Conservation (phyloP, 2,329 filamentous ascomycete species). For the Penicillium paneum region DNA sequence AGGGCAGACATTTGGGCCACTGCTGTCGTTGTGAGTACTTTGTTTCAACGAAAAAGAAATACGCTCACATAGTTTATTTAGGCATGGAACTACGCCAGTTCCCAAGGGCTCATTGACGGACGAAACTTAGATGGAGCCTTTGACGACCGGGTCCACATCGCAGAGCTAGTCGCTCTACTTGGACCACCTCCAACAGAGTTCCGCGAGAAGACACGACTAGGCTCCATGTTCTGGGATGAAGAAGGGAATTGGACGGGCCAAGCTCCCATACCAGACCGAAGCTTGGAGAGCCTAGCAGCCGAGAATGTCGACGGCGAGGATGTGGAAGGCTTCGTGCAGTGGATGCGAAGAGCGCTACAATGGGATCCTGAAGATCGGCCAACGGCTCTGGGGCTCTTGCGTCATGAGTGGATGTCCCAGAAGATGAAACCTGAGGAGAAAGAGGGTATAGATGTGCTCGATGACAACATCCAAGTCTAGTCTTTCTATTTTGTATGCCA, state of each 20-base stretch:
- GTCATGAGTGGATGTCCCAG: conserved; percentile 38
- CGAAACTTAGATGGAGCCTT: conserved; percentile 21
- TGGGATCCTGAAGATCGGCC: conserved; percentile 28
- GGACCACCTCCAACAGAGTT: conserved; percentile 16
- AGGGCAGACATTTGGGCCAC: background rate
- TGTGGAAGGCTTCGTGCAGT: conserved; percentile 24
- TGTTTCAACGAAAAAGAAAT: too few relatives aligned
- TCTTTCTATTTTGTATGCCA: background rate
- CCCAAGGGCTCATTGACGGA: conserved; percentile 9
- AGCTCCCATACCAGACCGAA: conserved; percentile 17
- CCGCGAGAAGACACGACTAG: conserved; percentile 14
- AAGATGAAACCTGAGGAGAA: background rate
- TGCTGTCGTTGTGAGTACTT: background rate
- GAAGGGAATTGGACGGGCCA: conserved; percentile 20
- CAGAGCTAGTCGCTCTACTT: conserved; percentile 23
- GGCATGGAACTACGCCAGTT: conserved; percentile 4
- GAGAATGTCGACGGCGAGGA: conserved; percentile 21
- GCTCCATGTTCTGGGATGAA: conserved; percentile 25
- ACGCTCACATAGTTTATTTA: background rate
- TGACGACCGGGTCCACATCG: conserved; percentile 22
- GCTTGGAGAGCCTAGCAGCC: conserved; percentile 5
- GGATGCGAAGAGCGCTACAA: conserved; percentile 29
- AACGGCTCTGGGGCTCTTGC: conserved; percentile 35
- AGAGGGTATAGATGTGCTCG: background rate
- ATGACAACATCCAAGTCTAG: background rate